Evolutionary conservation across 2,329 filamentous ascomycete genomes (phyloP), one percentile per base, ranked within the genome.

Genomic region (Aspergillus quadricinctus): DNA sequence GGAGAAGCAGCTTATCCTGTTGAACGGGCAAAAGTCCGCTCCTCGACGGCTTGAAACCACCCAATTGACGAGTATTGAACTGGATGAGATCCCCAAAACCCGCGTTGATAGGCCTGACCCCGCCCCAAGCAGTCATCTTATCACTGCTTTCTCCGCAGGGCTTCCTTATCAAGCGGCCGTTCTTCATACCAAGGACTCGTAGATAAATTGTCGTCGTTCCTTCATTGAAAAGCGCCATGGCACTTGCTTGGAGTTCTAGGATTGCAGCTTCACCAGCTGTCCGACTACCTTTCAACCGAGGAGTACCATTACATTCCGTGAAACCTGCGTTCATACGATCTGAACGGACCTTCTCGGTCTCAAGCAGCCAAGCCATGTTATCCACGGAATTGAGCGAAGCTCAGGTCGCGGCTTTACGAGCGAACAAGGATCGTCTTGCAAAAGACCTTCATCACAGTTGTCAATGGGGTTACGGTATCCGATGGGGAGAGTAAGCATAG

Each of bases 401-500:
- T 19, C 74, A 83, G 40, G 71, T 86, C 37, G 73, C 72, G 41
- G 77, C 75, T 28, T 68, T 88, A 52, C 82, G 80, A 56, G 81
- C 87, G 41, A 80, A 87, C 60, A 77, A 82, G 62, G 74, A 78
- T 14, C 79, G 87, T 60, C 68, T 89, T 61, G 85, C 87, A 76
- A 77, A 80, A 27, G 81, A 85, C 57, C 77, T 89, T 11, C 87
- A 89, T 69, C 69, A 83, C 57, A 88, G 85, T 2, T 88, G 83
- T 67, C 78, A 85, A 73, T 89, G 85, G 81, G 87, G 87, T 0
- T 80, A 76, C 48, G 87, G 86, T 0, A 80, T 87, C 60, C 74
- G 79, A 73, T 90, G 86, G 85, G 87, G 87, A 73, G 77, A 81
- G 86, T 86, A 78, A 74, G 83, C 77, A 35, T 54, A 49, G 43